phyloP scores from a whole-genome alignment of 768 basidiomycete genomes.

The Podaxis sp. region DNA sequence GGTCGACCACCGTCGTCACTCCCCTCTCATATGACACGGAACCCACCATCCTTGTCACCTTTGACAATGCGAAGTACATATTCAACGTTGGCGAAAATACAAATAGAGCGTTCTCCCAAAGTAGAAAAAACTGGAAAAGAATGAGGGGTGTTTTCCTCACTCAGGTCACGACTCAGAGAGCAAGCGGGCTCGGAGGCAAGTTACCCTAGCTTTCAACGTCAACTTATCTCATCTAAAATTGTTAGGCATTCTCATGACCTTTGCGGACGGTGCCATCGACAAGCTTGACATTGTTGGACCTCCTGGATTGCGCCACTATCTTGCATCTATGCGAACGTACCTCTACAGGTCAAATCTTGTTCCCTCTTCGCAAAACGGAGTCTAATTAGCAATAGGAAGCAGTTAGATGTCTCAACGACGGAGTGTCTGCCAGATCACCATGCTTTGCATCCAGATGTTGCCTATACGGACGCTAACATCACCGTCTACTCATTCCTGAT shows the following conservation, averaged over 20 bases:
- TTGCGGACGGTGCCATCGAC: slow-evolving; percentile 65
- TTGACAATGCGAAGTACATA: slow-evolving; percentile 77
- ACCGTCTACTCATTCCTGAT: slow-evolving; percentile 60
- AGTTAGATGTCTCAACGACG: slow-evolving; percentile 39
- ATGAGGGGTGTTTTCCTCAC: slow-evolving; percentile 72
- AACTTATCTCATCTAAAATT: neutral
- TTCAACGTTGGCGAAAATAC: slow-evolving; percentile 88
- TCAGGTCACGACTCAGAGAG: slow-evolving; percentile 54
- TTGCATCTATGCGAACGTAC: slow-evolving; percentile 69
- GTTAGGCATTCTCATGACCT: slow-evolving; percentile 71
- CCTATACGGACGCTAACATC: slow-evolving; percentile 58
- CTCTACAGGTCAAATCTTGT: slow-evolving; percentile 50
- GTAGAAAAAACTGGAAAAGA: slow-evolving; percentile 59
- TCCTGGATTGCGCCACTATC: slow-evolving; percentile 59
- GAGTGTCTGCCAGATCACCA: slow-evolving; percentile 23
- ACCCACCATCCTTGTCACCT: slow-evolving; percentile 68
- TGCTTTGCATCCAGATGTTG: slow-evolving; percentile 6
- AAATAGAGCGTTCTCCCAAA: slow-evolving; percentile 69
- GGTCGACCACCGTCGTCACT: slow-evolving; percentile 60
- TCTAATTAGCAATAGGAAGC: slow-evolving; percentile 36
- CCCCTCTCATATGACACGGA: slow-evolving; percentile 72
- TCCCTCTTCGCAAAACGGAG: neutral
- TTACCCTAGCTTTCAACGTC: neutral
- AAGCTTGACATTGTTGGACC: slow-evolving; percentile 68
- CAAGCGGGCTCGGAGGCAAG: slow-evolving; percentile 72